Conservation (phyloP, 805 yeast species). For the Candida incommunis region DNA sequence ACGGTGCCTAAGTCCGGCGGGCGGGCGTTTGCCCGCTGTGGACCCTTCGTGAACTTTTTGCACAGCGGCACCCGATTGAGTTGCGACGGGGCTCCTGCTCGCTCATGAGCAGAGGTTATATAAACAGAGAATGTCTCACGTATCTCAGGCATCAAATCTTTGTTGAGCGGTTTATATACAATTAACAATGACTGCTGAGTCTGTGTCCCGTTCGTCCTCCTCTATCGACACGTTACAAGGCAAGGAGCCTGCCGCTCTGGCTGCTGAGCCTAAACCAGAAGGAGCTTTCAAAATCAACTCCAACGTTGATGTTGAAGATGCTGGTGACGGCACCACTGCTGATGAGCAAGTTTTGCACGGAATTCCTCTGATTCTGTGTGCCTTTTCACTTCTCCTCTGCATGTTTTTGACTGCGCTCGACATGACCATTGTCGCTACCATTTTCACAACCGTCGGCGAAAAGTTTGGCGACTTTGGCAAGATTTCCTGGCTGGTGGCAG, state of each 20-base stretch:
- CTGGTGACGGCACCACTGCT: conserved; percentile 14
- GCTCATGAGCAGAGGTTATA: too few species aligned
- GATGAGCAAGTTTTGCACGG: conserved; percentile 13
- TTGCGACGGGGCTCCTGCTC: too few species aligned
- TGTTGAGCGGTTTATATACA: too few species aligned
- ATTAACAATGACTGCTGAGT: too few species aligned
- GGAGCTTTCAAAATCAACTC: neutral
- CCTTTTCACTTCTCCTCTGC: conserved; percentile 9
- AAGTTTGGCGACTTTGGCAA: conserved; percentile 30
- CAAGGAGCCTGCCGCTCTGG: neutral
- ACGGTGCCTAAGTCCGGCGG: too few species aligned
- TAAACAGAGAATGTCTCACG: too few species aligned
- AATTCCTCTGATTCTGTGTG: conserved; percentile 8
- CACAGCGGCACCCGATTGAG: too few species aligned
- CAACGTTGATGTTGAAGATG: conserved; percentile 6
- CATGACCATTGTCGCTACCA: conserved; percentile 39
- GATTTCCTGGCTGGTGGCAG: conserved; percentile 50
- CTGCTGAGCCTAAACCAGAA: neutral
- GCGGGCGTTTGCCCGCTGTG: too few species aligned
- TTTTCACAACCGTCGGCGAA: conserved; percentile 38
- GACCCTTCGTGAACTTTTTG: too few species aligned
- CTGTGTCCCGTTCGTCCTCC: too few species aligned
- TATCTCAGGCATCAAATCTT: too few species aligned
- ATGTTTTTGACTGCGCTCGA: conserved; percentile 26
- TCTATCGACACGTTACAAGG: neutral